Evolutionary conservation across 768 basidiomycete genomes (phyloP).

Genomic region (Pisolithus tinctorius): DNA sequence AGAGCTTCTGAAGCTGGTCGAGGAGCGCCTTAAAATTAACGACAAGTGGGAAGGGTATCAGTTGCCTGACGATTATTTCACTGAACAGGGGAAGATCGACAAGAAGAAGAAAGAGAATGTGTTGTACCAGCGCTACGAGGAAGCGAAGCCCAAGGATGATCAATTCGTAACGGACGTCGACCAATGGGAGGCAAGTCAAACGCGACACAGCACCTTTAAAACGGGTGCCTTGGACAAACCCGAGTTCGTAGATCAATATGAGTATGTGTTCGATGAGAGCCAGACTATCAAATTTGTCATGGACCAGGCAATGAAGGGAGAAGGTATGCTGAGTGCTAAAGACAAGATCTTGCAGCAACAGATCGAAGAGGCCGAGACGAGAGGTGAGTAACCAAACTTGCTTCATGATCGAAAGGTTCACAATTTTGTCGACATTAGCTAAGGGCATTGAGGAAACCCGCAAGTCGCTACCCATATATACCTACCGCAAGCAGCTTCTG

Average conservation of each 20-base stretch:
- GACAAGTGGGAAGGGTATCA: constrained; percentile 96
- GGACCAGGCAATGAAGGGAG: constrained; percentile 67
- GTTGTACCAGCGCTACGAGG: constrained; percentile 91
- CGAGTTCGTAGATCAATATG: constrained; percentile 78
- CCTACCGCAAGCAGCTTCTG: constrained; percentile 82
- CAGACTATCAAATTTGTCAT: constrained; percentile 95
- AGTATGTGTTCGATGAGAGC: constrained; percentile 97
- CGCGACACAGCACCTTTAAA: constrained; percentile 81
- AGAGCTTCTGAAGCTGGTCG: constrained; percentile 84
- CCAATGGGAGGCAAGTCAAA: constrained; percentile 94
- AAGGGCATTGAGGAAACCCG: constrained; percentile 89
- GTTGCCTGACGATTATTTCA: constrained; percentile 96
- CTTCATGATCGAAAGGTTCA: not conserved
- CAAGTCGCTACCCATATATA: constrained; percentile 88
- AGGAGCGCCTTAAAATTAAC: constrained; percentile 89
- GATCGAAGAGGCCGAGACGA: constrained; percentile 86
- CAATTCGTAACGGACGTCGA: constrained; percentile 96
- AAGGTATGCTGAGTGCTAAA: constrained; percentile 68
- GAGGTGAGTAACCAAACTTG: constrained; percentile 48
- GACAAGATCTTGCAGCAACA: constrained; percentile 81
- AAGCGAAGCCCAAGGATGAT: constrained; percentile 85
- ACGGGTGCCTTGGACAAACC: constrained; percentile 89
- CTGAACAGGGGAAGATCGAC: constrained; percentile 97
- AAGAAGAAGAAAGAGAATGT: constrained; percentile 92
- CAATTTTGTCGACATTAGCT: constrained; percentile 38